Base-by-base conservation (phyloP, 2,329 filamentous ascomycete species). In the Ceratocystis harringtonii region DNA sequence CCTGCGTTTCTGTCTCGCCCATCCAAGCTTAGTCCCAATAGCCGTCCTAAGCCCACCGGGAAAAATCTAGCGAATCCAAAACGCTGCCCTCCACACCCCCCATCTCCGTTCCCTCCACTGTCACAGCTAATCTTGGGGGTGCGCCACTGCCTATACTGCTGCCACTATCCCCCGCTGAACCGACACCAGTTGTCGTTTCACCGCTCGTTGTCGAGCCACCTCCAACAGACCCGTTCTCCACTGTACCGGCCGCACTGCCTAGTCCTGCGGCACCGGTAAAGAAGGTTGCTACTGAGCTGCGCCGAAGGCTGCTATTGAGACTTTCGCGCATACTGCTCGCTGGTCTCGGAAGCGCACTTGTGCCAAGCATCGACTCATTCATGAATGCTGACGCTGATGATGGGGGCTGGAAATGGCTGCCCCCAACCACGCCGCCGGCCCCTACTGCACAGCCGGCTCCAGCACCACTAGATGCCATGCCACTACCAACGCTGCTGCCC, bases 221-320 rank as follows among this genome's bases (percentile, higher is more conserved):
- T 25, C 41, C 19, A 19, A 41, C 22, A 25, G 63, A 61, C 7
- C 41, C 55, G n/a, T 43, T 30, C 19, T n/a, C 62, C 2, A 41
- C 50, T 28, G n/a, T 32, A 10, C n/a, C 45, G 17, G 32, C 12
- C 22, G 55, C 28, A 10, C 28, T 58, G 25, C 55, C 32, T 19
- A 58, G 15, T 8, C 62, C 25, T n/a, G 45, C 17, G 22, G 65
- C 45, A 12, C 65, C 65, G 1, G 81, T 81, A 69, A 86, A 82
- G 71, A 86, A 86, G 1, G 84, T 87, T 4, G 83, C 84, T 1
- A 86, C 83, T 43, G 83, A 86, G n/a, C 83, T 80, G 67, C 84
- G 77, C 62, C 84, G 78, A 48, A 87, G 75, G 69, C 80, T 84
- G 70, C 75, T 83, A 69, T 73, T 79, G 66, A 86, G 78, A 70